Conservation (phyloP, 192 early-diverging fungal genomes). For the Chytriomyces sp. region DNA sequence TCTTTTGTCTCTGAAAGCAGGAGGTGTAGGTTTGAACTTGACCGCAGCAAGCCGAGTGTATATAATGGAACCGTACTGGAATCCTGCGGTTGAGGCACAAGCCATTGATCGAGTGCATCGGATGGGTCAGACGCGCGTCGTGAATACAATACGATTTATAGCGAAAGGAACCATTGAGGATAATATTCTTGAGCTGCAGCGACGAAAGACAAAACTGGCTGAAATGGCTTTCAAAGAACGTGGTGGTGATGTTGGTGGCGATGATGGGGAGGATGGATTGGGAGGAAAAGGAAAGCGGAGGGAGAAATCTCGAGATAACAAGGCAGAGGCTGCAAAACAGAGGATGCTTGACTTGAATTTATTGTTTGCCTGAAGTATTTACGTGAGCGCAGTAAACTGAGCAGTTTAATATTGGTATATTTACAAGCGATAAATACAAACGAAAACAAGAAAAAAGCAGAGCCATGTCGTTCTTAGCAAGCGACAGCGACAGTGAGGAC, state of each 20-base stretch:
- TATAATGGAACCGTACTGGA: slow-evolving; percentile 67
- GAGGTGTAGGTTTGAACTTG: slow-evolving; percentile 67
- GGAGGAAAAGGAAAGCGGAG: slow-evolving; percentile 36
- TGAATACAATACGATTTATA: slow-evolving; percentile 57
- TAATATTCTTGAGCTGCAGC: slow-evolving; percentile 55
- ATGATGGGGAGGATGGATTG: slow-evolving; percentile 23
- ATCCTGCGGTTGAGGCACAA: slow-evolving; percentile 66
- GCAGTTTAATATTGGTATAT: neutral
- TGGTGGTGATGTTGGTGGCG: slow-evolving; percentile 1
- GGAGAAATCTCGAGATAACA: slow-evolving; percentile 31
- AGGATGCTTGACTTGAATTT: slow-evolving; percentile 37
- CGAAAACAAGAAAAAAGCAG: neutral
- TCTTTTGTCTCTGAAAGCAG: slow-evolving; percentile 63
- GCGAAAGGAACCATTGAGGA: slow-evolving; percentile 61
- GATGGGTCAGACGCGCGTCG: slow-evolving; percentile 58
- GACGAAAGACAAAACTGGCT: slow-evolving; percentile 51
- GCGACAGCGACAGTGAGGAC: slow-evolving; percentile 73
- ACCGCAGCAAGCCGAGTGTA: slow-evolving; percentile 59
- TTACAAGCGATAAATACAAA: neutral
- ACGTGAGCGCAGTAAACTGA: neutral
- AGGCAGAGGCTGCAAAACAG: slow-evolving; percentile 28
- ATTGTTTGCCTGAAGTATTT: slow-evolving; percentile 32
- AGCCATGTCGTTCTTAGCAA: neutral
- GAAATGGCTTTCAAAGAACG: slow-evolving; percentile 50
- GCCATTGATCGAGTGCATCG: slow-evolving; percentile 67